Evolutionary conservation across 2,329 filamentous ascomycete genomes (phyloP).

Genomic region (Alternaria gansuensis): DNA sequence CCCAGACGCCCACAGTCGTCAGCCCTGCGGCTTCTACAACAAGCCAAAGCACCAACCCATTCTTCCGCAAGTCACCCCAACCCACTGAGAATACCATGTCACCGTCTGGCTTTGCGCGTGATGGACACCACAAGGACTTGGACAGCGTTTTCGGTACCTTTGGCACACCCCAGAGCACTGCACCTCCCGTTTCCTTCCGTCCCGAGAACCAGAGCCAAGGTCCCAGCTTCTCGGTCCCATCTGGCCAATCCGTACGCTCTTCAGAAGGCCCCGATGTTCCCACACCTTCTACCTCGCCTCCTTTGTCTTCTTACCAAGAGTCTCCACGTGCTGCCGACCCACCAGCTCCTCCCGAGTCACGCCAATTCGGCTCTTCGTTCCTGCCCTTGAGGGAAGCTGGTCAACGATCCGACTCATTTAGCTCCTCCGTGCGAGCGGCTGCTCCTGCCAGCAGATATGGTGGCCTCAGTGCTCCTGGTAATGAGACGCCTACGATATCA

Average conservation of each 20-base stretch:
- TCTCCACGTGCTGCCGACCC: conserved; percentile 66
- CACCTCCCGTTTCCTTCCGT: conserved; percentile 70
- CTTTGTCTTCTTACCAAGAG: conserved; percentile 62
- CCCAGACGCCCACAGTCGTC: conserved; percentile 60
- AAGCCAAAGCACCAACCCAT: conserved; percentile 87
- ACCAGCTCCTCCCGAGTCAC: conserved; percentile 73
- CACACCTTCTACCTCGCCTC: conserved; percentile 71
- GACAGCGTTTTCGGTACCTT: conserved; percentile 85
- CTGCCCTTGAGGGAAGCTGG: conserved; percentile 71
- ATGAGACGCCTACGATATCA: conserved; percentile 57
- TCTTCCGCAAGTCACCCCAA: conserved; percentile 76
- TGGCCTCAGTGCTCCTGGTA: conserved; percentile 58
- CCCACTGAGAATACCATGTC: conserved; percentile 60
- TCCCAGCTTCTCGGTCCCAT: conserved; percentile 53
- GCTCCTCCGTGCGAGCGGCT: conserved; percentile 80
- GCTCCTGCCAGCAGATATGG: conserved; percentile 74
- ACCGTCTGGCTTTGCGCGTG: conserved; percentile 58
- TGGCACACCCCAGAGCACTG: conserved; percentile 55
- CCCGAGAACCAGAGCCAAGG: conserved; percentile 56
- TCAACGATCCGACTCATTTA: conserved; percentile 70
- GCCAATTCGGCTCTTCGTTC: conserved; percentile 80
- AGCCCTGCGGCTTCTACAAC: conserved; percentile 71
- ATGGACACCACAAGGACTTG: conserved; percentile 63
- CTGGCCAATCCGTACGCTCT: conserved; percentile 56
- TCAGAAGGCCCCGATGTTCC: conserved; percentile 61